Evolutionary conservation across 345 rosid species (phyloP), one percentile per base, ranked within the genome.

Genomic region (Lenwebbia sp.): DNA sequence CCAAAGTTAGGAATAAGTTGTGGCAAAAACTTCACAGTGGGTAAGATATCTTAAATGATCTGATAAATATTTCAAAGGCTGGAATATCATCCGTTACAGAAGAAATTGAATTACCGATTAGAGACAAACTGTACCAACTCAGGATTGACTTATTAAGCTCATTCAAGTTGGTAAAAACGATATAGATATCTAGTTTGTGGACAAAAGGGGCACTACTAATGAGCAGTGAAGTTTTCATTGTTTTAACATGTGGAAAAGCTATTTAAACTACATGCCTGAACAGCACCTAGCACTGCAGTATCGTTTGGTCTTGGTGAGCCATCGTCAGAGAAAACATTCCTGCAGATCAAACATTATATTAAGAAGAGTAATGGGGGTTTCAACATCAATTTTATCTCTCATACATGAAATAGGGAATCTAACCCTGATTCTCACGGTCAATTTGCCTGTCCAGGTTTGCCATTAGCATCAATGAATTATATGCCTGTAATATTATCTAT

Each of bases 291-390:
- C 82, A 91, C 88, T 33, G 95, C 96, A 82, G 93, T 82, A 87
- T 83, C 89, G 62, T 91, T 94, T 82, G 95, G 98, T 90, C 91
- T 90, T 83, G 94, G 88, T 50, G 90, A 85, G 70, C 98, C 99
- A 90, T 94, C 97, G 84, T 97, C 98, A 54, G 95, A 96, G 83
- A 97, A 95, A 62, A 96, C 84, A 88, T 97, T 97, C 94, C 99
- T 97, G 93, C 91, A 89, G 26, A 14, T 28, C 44, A 83, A 21
- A 83, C 26, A 54, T 30, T 53, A 83, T 70, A 19, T 70, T 40
- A 70, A 70, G 47, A 83, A 83, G 58, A 52, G 84, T 26, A 30
- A 53, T n/a, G 14, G 44, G 33, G 84, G 44, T 6, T 83, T 52
- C 40, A 3, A 37, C 47, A 53, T 49, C 41, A 83, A 37, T 19